Evolutionary conservation across 192 early-diverging fungal genomes (phyloP).

Genomic region (Coemansia sp.): DNA sequence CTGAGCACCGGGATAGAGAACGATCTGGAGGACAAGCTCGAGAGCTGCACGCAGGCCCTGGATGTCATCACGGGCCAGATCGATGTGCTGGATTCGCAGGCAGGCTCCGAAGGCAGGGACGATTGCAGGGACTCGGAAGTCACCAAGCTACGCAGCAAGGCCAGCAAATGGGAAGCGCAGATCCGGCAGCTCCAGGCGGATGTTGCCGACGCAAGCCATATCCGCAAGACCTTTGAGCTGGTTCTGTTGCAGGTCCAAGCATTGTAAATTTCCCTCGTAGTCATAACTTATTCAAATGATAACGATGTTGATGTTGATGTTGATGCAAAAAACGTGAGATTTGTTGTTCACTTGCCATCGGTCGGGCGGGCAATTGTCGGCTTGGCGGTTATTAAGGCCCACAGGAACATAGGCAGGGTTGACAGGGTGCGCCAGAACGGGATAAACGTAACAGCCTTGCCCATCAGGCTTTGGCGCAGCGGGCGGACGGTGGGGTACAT

Average conservation of each 20-base stretch:
- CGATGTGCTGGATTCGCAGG: slow-evolving; percentile 18
- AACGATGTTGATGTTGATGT: no score
- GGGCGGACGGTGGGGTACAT: slow-evolving; percentile 24
- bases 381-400: slow-evolving; percentile 22
- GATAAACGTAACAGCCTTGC: slow-evolving; percentile 30
- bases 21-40: slow-evolving; percentile 42
- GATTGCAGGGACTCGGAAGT: background rate
- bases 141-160: slow-evolving; percentile 10
- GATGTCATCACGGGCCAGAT: slow-evolving; percentile 17
- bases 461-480: slow-evolving; percentile 15
- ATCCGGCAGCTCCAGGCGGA: slow-evolving; percentile 26
- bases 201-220: slow-evolving; percentile 21
- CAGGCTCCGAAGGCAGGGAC: no score
- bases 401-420: slow-evolving; percentile 28
- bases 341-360: background rate
- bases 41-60: slow-evolving; percentile 16
- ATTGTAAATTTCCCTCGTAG: slow-evolving; percentile 12
- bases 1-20: slow-evolving; percentile 53
- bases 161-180: background rate
- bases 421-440: slow-evolving; percentile 46
- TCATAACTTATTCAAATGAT: background rate
- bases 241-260: slow-evolving; percentile 35
- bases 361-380: slow-evolving; percentile 15
- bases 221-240: slow-evolving; percentile 42
- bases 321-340: no score